These are phyloP conservation scores for Cordyceps cicadae DNA, from an alignment of 2,329 filamentous ascomycete genomes.

Conservation along the genomic window DNA sequence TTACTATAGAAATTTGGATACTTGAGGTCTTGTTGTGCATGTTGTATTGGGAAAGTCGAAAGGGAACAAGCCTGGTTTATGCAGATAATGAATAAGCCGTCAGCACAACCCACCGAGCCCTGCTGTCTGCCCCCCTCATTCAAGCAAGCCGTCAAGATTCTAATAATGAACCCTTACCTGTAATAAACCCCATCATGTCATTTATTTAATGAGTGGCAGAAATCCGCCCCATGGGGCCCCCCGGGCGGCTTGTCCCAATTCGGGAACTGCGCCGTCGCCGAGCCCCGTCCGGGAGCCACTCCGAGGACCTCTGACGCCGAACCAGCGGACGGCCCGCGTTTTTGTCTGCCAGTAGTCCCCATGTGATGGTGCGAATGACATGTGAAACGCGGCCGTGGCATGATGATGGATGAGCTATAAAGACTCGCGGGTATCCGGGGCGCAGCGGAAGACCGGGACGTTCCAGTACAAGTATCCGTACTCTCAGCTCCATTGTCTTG, in stretches of 20 bases:
- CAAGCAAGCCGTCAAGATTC: not conserved
- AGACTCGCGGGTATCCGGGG: not conserved
- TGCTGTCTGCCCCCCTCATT: not conserved
- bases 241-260: constrained; percentile 1
- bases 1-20: too few relatives aligned
- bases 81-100: not conserved
- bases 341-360: not conserved
- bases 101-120: not conserved
- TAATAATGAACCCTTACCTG: not conserved
- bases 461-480: too few relatives aligned
- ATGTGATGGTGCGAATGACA: not conserved
- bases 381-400: not conserved
- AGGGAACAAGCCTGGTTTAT: too few relatives aligned
- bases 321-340: not conserved
- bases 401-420: not conserved
- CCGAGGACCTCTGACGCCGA: not conserved
- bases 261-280: constrained; percentile 3
- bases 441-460: not conserved
- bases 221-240: not conserved
- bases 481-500: not conserved
- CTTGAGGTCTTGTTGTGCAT: too few relatives aligned
- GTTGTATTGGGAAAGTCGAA: too few relatives aligned
- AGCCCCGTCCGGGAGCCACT: constrained; percentile 3
- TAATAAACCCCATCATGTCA: not conserved
- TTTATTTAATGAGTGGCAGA: too few relatives aligned